These are phyloP conservation scores for Rutstroemia sp. DNA, from an alignment of 2,329 filamentous ascomycete genomes.

Conservation along the genomic window DNA sequence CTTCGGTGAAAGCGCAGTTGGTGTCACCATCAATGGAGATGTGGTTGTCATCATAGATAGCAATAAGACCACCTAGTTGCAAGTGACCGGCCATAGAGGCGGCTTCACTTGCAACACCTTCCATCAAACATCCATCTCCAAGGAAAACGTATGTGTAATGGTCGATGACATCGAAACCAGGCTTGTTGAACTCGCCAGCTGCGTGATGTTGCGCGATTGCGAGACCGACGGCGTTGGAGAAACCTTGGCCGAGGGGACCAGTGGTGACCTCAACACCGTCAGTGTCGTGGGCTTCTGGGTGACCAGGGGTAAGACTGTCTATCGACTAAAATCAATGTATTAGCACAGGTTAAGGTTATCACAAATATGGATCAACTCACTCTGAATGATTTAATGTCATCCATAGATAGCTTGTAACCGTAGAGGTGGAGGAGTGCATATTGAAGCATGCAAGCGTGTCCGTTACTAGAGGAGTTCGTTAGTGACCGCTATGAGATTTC, in stretches of 20 bases:
- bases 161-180: slow-evolving; percentile 81
- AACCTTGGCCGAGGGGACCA: slow-evolving; percentile 93
- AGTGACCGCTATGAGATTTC: not conserved
- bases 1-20: slow-evolving; percentile 94
- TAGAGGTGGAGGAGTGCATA: slow-evolving; percentile 97
- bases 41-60: slow-evolving; percentile 97
- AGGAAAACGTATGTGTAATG: slow-evolving; percentile 98
- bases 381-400: slow-evolving; percentile 95
- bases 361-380: slow-evolving; percentile 45
- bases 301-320: slow-evolving; percentile 80
- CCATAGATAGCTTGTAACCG: slow-evolving; percentile 77
- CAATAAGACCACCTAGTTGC: slow-evolving; percentile 95
- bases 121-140: slow-evolving; percentile 97
- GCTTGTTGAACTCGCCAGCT: slow-evolving; percentile 91
- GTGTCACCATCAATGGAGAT: slow-evolving; percentile 94
- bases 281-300: slow-evolving; percentile 95
- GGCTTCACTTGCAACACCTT: slow-evolving; percentile 92
- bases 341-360: slow-evolving; percentile 8
- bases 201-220: slow-evolving; percentile 94
- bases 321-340: slow-evolving; percentile 33
- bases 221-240: slow-evolving; percentile 94
- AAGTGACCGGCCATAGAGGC: slow-evolving; percentile 89
- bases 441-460: slow-evolving; percentile 98
- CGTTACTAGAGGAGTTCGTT: slow-evolving; percentile 57
- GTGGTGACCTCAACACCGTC: slow-evolving; percentile 97